A percentile compares a stretch with the other conserved stretches of the same genome.
These are phyloP conservation scores for Didymella segeticola DNA, from an alignment of 2,329 filamentous ascomycete species.

Conservation along the genomic window DNA sequence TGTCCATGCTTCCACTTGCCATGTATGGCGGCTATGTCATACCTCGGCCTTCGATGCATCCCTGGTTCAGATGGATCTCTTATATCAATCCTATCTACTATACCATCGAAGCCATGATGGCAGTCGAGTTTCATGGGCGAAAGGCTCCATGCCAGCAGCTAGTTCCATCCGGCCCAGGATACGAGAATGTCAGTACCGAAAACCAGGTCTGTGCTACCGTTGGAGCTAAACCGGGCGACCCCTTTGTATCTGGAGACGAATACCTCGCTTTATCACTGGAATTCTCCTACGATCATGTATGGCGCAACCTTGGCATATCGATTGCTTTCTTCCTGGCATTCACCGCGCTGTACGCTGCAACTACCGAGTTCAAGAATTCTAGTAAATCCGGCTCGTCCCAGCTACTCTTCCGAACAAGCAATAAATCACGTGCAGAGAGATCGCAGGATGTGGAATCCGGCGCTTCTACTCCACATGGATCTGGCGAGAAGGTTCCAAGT, in stretches of 20 bases:
- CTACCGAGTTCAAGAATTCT: constrained; percentile 54
- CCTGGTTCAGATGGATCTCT: constrained; percentile 57
- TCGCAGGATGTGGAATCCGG: neutral
- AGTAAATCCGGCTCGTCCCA: too few relatives aligned
- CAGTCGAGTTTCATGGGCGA: constrained; percentile 67
- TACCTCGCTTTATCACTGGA: constrained; percentile 24
- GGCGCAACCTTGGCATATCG: constrained; percentile 63
- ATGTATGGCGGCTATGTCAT: constrained; percentile 66
- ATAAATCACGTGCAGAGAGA: neutral
- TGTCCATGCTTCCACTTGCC: constrained; percentile 61
- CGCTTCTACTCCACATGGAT: neutral
- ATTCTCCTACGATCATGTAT: constrained; percentile 43
- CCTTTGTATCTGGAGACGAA: constrained; percentile 40
- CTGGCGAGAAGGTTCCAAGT: neutral
- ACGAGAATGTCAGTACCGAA: constrained; percentile 22
- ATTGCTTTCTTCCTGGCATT: constrained; percentile 68
- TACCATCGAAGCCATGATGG: constrained; percentile 76
- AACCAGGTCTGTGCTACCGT: constrained; percentile 41
- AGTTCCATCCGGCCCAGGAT: constrained; percentile 34
- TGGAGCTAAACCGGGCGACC: constrained; percentile 38
- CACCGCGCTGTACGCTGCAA: constrained; percentile 64
- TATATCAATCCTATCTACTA: constrained; percentile 79
- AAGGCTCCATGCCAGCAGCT: constrained; percentile 16
- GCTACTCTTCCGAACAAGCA: neutral
- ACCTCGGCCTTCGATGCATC: constrained; percentile 62